Evolutionary conservation across 768 basidiomycete species (phyloP).

Genomic region (Suillus subluteus): DNA sequence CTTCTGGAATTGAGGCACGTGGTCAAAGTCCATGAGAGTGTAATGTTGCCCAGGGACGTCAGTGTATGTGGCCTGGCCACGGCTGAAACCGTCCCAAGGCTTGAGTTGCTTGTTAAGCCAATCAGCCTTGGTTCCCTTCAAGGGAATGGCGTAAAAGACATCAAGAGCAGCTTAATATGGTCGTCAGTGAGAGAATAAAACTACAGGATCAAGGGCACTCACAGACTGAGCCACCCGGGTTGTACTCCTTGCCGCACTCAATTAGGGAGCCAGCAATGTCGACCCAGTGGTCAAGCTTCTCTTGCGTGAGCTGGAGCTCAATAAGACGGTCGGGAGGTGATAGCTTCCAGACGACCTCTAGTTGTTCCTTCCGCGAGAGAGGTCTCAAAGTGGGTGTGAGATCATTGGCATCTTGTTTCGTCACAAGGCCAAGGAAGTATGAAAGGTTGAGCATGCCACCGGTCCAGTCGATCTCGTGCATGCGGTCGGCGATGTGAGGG

Average conservation of each 20-base stretch:
- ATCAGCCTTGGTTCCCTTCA: conserved; percentile 18
- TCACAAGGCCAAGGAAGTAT: conserved; percentile 41
- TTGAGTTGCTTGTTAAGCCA: conserved; percentile 23
- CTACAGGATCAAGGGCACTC: conserved; percentile 6
- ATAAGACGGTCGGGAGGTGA: conserved; percentile 24
- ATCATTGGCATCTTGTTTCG: conserved; percentile 23
- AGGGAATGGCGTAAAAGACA: conserved; percentile 18
- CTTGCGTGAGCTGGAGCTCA: conserved; percentile 27
- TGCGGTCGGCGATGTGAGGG: conserved; percentile 44
- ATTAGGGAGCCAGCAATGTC: conserved; percentile 25
- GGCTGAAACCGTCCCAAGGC: conserved; percentile 21
- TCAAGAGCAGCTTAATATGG: conserved; percentile 9
- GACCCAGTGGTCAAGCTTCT: conserved; percentile 29
- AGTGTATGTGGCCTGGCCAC: conserved; percentile 16
- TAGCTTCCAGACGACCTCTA: conserved; percentile 22
- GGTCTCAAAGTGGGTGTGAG: conserved; percentile 20
- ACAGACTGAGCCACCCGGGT: conserved; percentile 25
- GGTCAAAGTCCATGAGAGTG: conserved; percentile 22
- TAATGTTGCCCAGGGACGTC: conserved; percentile 22
- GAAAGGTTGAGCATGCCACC: conserved; percentile 43
- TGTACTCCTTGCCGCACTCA: conserved; percentile 24
- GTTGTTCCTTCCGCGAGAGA: conserved; percentile 23
- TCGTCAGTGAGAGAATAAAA: not conserved
- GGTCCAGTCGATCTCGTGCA: conserved; percentile 45
- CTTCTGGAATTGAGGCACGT: conserved; percentile 20